phyloP scores from a whole-genome alignment of 495 filamentous ascomycete genomes.

The Daldinia decipiens region DNA sequence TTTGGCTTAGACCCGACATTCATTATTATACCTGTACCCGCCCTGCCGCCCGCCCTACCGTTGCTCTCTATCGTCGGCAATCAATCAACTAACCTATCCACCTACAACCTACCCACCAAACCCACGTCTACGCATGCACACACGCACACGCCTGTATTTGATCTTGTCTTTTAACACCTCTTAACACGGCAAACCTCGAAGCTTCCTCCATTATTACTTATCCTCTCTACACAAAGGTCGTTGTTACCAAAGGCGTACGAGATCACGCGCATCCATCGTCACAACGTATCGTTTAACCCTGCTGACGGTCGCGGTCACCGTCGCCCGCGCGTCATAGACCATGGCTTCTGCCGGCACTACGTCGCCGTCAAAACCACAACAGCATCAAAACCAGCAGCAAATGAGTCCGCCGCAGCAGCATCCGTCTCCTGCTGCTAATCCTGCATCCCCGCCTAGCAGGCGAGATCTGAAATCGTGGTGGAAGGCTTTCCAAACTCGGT shows the following conservation, averaged over 20 bases:
- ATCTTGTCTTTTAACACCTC: slow-evolving; percentile 11
- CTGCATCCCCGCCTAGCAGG: slow-evolving; percentile 73
- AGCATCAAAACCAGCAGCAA: slow-evolving; percentile 36
- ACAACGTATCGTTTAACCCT: slow-evolving; percentile 25
- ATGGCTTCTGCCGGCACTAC: slow-evolving; percentile 49
- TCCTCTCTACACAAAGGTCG: slow-evolving; percentile 9
- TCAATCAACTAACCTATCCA: slow-evolving; percentile 27
- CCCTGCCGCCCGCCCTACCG: background rate
- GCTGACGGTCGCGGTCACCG: slow-evolving; percentile 41
- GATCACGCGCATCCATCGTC: slow-evolving; percentile 24
- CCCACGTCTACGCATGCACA: slow-evolving; percentile 19
- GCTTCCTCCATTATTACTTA: slow-evolving; percentile 20
- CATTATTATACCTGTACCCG: slow-evolving; percentile 10
- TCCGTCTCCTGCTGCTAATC: slow-evolving; percentile 31
- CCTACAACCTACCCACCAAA: slow-evolving; percentile 13
- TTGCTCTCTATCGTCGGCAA: slow-evolving; percentile 19
- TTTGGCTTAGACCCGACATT: slow-evolving; percentile 26
- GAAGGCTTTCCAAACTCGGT: slow-evolving; percentile 83
- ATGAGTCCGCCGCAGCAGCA: slow-evolving; percentile 43
- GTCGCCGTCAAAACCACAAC: slow-evolving; percentile 43
- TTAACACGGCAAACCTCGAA: slow-evolving; percentile 18
- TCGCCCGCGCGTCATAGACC: slow-evolving; percentile 47
- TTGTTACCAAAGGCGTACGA: slow-evolving; percentile 3
- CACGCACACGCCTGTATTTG: slow-evolving; percentile 19
- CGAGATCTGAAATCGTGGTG: slow-evolving; percentile 91